A percentile compares a stretch with the other conserved stretches of the same genome.
phyloP scores from a whole-genome alignment of 345 rosid genomes.

The Melaleuca quinquenervia region DNA sequence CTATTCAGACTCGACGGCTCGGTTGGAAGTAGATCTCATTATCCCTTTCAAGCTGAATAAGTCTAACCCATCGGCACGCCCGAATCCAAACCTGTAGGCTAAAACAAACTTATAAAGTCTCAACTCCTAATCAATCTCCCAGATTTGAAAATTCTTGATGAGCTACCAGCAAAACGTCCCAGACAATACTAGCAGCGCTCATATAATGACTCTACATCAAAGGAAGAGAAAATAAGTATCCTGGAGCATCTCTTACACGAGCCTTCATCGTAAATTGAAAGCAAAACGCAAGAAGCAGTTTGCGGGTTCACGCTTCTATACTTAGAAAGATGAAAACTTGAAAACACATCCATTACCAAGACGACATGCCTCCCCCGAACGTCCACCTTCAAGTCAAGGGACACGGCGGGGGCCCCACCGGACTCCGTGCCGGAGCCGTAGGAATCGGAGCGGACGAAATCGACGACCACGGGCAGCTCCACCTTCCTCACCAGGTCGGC shows the following conservation, averaged over 20 bases:
- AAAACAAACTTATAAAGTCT: neutral
- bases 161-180: neutral
- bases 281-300: neutral
- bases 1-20: neutral
- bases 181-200: neutral
- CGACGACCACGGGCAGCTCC: slow-evolving; percentile 45
- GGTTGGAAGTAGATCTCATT: neutral
- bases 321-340: neutral
- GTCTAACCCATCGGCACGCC: neutral
- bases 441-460: slow-evolving; percentile 62
- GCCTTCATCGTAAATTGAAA: neutral
- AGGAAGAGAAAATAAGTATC: neutral
- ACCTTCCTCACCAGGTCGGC: slow-evolving; percentile 69
- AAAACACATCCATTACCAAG: slow-evolving; percentile 27
- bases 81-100: neutral
- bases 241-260: neutral
- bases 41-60: neutral
- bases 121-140: neutral
- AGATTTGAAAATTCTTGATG: neutral
- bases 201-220: neutral
- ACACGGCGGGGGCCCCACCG: slow-evolving; percentile 41
- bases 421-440: slow-evolving; percentile 63
- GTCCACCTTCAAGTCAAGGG: slow-evolving; percentile 65
- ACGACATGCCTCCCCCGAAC: slow-evolving; percentile 52
- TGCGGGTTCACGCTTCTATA: neutral